These are phyloP conservation scores for Trypanosoma melophagium DNA, from an alignment of 208 protist species.

Conservation along the genomic window DNA sequence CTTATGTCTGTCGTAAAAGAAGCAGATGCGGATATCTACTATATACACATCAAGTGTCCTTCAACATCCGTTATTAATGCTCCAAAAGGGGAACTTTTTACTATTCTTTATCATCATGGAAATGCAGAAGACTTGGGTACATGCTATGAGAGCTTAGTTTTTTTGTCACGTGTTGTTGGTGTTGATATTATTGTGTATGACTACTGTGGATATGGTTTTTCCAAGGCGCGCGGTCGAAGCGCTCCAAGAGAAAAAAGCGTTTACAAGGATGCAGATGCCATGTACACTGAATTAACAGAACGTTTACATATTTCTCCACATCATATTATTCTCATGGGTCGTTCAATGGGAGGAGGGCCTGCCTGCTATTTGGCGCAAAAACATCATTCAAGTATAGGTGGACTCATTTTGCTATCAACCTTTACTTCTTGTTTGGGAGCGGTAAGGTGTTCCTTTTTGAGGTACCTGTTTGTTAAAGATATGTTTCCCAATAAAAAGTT, in stretches of 20 bases:
- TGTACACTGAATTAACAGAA: slow-evolving; percentile 53
- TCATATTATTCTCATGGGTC: slow-evolving; percentile 63
- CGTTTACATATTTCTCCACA: slow-evolving; percentile 37
- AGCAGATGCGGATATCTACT: slow-evolving; percentile 11
- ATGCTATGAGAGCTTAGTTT: slow-evolving; percentile 34
- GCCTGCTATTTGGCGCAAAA: slow-evolving; percentile 72
- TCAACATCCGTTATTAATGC: background rate
- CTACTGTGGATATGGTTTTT: slow-evolving; percentile 83
- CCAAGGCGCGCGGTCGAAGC: slow-evolving; percentile 24
- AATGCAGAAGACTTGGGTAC: slow-evolving; percentile 70
- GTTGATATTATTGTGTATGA: slow-evolving; percentile 64
- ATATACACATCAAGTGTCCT: slow-evolving; percentile 15
- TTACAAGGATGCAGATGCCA: slow-evolving; percentile 66
- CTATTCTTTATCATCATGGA: slow-evolving; percentile 74
- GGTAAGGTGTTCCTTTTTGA: slow-evolving; percentile 28
- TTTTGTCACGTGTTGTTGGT: slow-evolving; percentile 27
- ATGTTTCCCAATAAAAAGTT: slow-evolving; percentile 60
- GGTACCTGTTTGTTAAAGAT: slow-evolving; percentile 36
- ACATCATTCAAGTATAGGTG: slow-evolving; percentile 57
- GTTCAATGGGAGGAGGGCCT: slow-evolving; percentile 75
- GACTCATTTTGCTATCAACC: slow-evolving; percentile 65
- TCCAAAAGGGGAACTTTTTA: slow-evolving; percentile 16
- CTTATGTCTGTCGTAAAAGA: slow-evolving; percentile 13
- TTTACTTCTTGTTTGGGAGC: slow-evolving; percentile 74
- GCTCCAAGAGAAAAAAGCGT: slow-evolving; percentile 45